Evolutionary conservation across 352 stramenopile species (phyloP).

Genomic region (Phytophthora fragariaefolia): DNA sequence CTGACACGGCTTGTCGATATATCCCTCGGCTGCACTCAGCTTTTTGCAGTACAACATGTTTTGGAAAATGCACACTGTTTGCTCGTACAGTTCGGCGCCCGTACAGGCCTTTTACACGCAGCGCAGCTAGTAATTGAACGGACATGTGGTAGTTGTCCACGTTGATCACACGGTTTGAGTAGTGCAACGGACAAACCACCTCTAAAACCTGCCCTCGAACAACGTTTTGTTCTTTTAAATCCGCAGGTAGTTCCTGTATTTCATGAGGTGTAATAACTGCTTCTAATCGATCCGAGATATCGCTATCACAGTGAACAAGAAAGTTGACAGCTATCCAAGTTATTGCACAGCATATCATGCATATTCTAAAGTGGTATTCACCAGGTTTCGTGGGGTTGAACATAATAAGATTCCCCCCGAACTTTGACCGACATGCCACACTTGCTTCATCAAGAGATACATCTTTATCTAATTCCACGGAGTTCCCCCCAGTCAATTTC

Average conservation of each 20-base stretch:
- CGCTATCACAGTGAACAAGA: conserved; percentile 33
- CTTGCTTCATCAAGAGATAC: conserved; percentile 37
- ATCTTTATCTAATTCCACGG: conserved; percentile 33
- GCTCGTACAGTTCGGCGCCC: too few species aligned
- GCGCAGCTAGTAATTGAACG: too few species aligned
- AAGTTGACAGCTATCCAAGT: conserved; percentile 38
- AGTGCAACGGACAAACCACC: too few species aligned
- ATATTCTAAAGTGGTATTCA: conserved; percentile 47
- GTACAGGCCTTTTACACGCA: too few species aligned
- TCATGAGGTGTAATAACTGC: conserved; percentile 1
- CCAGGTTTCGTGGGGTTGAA: conserved; percentile 40
- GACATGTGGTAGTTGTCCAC: too few species aligned
- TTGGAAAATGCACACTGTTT: too few species aligned
- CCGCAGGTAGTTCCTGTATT: conserved; percentile 1
- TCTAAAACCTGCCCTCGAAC: too few species aligned
- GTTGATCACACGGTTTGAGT: too few species aligned
- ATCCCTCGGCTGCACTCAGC: too few species aligned
- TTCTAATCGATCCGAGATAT: conserved; percentile 27
- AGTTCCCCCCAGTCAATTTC: conserved; percentile 30
- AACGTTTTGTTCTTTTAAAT: too few species aligned
- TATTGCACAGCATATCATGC: conserved; percentile 37
- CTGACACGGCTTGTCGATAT: neutral
- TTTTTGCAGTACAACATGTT: too few species aligned
- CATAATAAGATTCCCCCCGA: conserved; percentile 31
- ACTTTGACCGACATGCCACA: conserved; percentile 37